These are phyloP conservation scores for Rhododendron williamsianum DNA, from an alignment of 148 eudicot genomes.

Conservation along the genomic window DNA sequence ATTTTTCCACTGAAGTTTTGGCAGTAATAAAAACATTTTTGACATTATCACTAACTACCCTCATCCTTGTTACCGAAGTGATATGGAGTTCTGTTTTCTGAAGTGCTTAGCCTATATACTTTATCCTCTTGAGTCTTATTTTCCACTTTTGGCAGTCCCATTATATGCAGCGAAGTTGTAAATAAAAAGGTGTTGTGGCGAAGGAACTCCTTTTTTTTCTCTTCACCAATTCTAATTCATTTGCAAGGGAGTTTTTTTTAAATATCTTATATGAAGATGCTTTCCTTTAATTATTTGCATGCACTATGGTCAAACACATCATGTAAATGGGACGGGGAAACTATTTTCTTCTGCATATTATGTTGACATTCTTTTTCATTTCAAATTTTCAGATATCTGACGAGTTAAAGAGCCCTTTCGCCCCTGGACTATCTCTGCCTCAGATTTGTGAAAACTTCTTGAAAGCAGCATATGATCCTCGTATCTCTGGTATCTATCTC, in stretches of 20 bases:
- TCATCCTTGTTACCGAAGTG: no score
- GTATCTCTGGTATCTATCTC: slow-evolving; percentile 78
- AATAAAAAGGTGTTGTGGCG: not conserved
- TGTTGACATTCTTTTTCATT: slow-evolving; percentile 4
- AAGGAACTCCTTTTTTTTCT: not conserved
- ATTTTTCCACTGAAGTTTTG: no score
- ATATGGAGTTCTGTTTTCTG: no score
- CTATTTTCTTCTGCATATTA: not conserved
- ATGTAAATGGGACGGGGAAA: not conserved
- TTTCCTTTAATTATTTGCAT: not conserved
- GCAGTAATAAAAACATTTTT: no score
- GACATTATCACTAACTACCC: no score
- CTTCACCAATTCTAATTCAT: not conserved
- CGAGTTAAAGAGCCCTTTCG: slow-evolving; percentile 66
- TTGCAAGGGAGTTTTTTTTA: not conserved
- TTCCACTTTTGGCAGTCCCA: no score
- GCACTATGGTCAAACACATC: not conserved
- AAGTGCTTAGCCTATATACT: no score
- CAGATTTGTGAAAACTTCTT: slow-evolving; percentile 84
- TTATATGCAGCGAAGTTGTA: no score
- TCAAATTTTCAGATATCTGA: slow-evolving; percentile 54
- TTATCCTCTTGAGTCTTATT: no score
- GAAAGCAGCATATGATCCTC: slow-evolving; percentile 95
- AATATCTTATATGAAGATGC: not conserved
- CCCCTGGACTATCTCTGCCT: slow-evolving; percentile 72